These are phyloP conservation scores for Aspergillus hiratsukae DNA, from an alignment of 2,329 filamentous ascomycete species.

Conservation along the genomic window DNA sequence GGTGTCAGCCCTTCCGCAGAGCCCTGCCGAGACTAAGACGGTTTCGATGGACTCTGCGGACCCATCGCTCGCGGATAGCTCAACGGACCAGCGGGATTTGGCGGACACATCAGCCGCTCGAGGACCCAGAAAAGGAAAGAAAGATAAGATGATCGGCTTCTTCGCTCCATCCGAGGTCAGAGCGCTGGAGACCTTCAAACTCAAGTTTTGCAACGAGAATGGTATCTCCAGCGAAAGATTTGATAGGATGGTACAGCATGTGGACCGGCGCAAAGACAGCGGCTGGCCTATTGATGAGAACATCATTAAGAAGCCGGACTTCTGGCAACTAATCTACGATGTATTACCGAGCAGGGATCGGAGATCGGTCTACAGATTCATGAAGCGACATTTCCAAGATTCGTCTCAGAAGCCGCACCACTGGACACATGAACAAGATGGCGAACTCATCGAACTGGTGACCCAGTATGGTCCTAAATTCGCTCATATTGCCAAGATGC, in stretches of 20 bases:
- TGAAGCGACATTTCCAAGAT: conserved; percentile 40
- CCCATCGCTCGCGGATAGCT: not conserved
- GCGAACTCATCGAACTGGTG: conserved; percentile 34
- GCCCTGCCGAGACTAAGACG: not conserved
- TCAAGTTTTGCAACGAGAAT: conserved; percentile 31
- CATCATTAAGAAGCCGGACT: conserved; percentile 27
- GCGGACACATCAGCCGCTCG: not conserved
- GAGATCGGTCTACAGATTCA: conserved; percentile 39
- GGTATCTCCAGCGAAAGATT: conserved; percentile 19
- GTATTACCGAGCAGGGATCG: conserved; percentile 34
- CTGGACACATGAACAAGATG: conserved; percentile 39
- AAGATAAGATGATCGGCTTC: conserved; percentile 22
- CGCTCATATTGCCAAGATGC: conserved; percentile 32
- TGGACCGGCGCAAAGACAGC: conserved; percentile 16
- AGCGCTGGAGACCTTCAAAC: conserved; percentile 29
- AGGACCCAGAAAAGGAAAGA: not conserved
- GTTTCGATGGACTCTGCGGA: not conserved
- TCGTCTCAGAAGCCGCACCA: conserved; percentile 33
- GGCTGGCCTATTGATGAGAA: conserved; percentile 20
- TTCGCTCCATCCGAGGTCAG: conserved; percentile 29
- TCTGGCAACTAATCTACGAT: conserved; percentile 33
- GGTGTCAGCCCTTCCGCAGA: not conserved
- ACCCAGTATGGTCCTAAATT: conserved; percentile 32
- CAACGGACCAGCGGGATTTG: not conserved
- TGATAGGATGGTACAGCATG: conserved; percentile 33